Evolutionary conservation across 2,329 filamentous ascomycete genomes (phyloP).

Genomic region (Neocucurbitaria cava): DNA sequence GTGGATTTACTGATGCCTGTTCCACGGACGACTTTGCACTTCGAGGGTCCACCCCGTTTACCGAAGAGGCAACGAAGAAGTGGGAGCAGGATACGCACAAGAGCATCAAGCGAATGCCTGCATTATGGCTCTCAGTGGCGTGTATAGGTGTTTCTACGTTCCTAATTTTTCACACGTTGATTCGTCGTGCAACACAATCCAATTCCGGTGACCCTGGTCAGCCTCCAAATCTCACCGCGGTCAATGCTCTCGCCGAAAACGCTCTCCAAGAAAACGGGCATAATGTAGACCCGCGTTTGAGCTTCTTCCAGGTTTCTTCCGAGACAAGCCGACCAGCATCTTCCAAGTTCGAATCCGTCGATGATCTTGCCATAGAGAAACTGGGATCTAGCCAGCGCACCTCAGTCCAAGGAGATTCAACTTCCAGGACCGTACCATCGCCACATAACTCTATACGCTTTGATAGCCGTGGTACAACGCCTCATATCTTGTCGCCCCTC

Average conservation of each 20-base stretch:
- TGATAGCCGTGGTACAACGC: conserved; percentile 33
- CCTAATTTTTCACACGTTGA: conserved; percentile 40
- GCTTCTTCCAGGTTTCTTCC: neutral
- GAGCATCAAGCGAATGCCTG: conserved; percentile 35
- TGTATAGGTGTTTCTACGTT: conserved; percentile 38
- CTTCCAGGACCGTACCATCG: conserved; percentile 22
- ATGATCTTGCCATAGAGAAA: conserved; percentile 35
- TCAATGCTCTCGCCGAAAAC: conserved; percentile 5
- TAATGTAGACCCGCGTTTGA: neutral
- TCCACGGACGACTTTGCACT: conserved; percentile 44
- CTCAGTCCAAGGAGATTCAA: conserved; percentile 29
- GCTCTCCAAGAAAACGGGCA: conserved; percentile 9
- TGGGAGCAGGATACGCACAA: conserved; percentile 40
- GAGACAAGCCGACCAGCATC: conserved; percentile 9
- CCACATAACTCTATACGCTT: conserved; percentile 28
- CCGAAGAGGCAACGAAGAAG: conserved; percentile 25
- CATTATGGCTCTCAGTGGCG: conserved; percentile 41
- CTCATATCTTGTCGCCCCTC: conserved; percentile 5
- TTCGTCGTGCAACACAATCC: conserved; percentile 25
- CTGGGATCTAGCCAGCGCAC: conserved; percentile 20
- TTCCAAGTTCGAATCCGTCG: conserved; percentile 18
- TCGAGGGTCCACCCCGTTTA: conserved; percentile 40
- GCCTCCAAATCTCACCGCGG: neutral
- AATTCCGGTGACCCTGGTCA: conserved; percentile 4
- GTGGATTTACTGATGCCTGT: conserved; percentile 42